Evolutionary conservation across 1,284 basidiomycete species (phyloP), one percentile per base, ranked within the genome.

Genomic region (Ganoderma boninense): DNA sequence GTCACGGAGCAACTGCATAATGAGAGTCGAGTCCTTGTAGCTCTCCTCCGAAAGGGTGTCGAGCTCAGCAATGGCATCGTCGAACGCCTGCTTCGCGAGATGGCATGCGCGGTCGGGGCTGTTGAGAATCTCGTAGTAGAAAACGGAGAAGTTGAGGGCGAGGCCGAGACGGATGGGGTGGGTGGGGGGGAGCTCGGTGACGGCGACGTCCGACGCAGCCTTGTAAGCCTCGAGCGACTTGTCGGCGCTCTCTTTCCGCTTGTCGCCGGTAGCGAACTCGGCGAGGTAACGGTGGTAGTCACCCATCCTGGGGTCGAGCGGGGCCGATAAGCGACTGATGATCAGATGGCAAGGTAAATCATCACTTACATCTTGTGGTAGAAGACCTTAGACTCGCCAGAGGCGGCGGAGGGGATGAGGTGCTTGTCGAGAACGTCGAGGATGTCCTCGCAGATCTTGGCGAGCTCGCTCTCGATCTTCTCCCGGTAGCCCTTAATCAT

Each of bases 91-190:
- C 90, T 99, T 99, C 83, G 97, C 97, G 78, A 99, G 95, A 84
- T 98, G 97, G 89, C 97, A 99, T 71, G 97, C 97, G 84, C 97
- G 96, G 86, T 99, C 97, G 79, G 97, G 97, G 82, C 93, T 95
- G 92, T 99, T 99, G 84, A 99, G 93, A 84, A 99, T 99, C 87
- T 99, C 98, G 88, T 99, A 99, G 92, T 99, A 99, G 90, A 99
- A 99, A 71, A 99, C 97, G 73, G 97, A 98, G 91, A 99, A 99
- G 92, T 99, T 99, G 81, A 99, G 90, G 64, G 97, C 98, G 70
- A 99, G 95, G 85, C 97, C 97, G 75, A 99, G 95, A 82, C 97
- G 97, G 86, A 99, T 99, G 77, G 97, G 97, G 89, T 99, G 98
- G 78, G 97, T 99, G 38, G 97, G 98, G 56, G 97, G 97, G 65